phyloP scores from a whole-genome alignment of 306 rosid species.

The Oxytropis ochrocephala region DNA sequence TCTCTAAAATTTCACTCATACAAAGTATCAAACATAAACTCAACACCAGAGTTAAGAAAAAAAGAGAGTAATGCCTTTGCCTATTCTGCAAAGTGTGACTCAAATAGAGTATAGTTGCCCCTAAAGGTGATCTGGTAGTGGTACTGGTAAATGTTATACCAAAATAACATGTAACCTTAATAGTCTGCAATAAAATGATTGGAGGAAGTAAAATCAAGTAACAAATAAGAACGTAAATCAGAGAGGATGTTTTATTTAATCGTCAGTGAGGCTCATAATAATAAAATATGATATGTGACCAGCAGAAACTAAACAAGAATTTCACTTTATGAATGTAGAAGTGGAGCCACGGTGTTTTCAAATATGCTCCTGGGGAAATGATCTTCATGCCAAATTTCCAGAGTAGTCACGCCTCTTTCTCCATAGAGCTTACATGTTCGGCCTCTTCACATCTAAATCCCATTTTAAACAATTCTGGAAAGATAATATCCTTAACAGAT shows the following conservation, averaged over 20 bases:
- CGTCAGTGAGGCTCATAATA: not conserved
- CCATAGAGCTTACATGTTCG: slow-evolving; percentile 48
- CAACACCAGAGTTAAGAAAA: too few relatives aligned
- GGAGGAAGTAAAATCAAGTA: not conserved
- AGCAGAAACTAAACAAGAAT: not conserved
- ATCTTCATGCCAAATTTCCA: slow-evolving; percentile 39
- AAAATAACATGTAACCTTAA: not conserved
- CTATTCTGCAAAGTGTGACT: too few relatives aligned
- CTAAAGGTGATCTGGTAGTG: not conserved
- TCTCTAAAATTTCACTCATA: too few relatives aligned
- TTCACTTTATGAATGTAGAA: slow-evolving; percentile 36
- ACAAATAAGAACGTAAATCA: not conserved
- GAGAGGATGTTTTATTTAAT: not conserved
- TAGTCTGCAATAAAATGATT: not conserved
- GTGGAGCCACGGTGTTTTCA: slow-evolving; percentile 44
- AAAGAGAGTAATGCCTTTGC: too few relatives aligned
- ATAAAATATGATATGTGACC: not conserved
- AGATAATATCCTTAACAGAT: slow-evolving; percentile 43
- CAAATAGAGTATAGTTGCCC: too few relatives aligned
- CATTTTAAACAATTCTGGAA: slow-evolving; percentile 4
- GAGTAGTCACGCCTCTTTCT: slow-evolving; percentile 36
- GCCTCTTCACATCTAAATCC: slow-evolving; percentile 20
- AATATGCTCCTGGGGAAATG: slow-evolving; percentile 49
- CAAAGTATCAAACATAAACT: too few relatives aligned
- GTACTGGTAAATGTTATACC: not conserved